These are phyloP conservation scores for Bretschneidera sinensis DNA, from an alignment of 345 rosid species.

Conservation along the genomic window DNA sequence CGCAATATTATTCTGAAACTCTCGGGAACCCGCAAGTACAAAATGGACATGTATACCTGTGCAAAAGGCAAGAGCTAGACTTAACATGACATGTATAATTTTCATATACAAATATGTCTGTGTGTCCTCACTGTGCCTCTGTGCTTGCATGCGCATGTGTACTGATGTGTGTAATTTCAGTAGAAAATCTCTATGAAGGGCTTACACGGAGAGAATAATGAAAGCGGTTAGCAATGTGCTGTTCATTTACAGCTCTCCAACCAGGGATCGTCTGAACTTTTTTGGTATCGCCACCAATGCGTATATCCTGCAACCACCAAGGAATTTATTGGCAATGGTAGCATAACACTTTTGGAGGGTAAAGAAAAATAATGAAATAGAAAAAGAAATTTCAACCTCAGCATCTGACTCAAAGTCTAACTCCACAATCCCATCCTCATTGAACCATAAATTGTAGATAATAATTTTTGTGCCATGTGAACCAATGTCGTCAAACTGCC, in stretches of 20 bases:
- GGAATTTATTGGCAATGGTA: conserved; percentile 13
- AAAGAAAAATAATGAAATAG: conserved; percentile 10
- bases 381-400: conserved; percentile 42
- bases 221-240: conserved; percentile 60
- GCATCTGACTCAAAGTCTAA: conserved; percentile 67
- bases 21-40: conserved; percentile 77
- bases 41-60: conserved; percentile 78
- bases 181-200: neutral
- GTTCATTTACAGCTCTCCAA: conserved; percentile 50
- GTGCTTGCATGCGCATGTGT: neutral
- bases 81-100: conserved; percentile 5
- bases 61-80: conserved; percentile 5
- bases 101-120: too few relatives aligned
- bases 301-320: conserved; percentile 59
- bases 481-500: conserved; percentile 80
- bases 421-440: conserved; percentile 57
- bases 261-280: conserved; percentile 31
- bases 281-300: conserved; percentile 55
- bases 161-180: neutral
- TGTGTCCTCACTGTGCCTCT: neutral
- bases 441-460: conserved; percentile 82
- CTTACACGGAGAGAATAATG: conserved; percentile 83
- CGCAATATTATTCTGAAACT: conserved; percentile 69
- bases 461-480: conserved; percentile 85
- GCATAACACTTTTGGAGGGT: conserved; percentile 6